Evolutionary conservation across 2,329 filamentous ascomycete species (phyloP).

Genomic region (Fusarium lateritium): DNA sequence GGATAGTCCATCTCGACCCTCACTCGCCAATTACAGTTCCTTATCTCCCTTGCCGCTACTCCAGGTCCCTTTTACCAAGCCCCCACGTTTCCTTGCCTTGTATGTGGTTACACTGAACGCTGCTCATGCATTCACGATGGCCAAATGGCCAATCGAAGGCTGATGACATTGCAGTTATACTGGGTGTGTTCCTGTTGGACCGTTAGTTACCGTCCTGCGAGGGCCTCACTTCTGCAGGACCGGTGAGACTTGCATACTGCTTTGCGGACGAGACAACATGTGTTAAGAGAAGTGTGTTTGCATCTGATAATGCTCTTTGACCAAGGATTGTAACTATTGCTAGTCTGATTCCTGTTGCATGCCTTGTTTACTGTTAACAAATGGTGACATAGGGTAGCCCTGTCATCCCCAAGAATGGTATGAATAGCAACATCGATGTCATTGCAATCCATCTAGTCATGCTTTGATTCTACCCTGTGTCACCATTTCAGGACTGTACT

Average conservation of each 20-base stretch:
- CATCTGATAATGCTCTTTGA: too few species aligned
- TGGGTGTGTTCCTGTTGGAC: conserved; percentile 39
- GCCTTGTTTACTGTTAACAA: too few species aligned
- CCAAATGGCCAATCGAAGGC: conserved; percentile 26
- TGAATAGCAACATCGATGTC: too few species aligned
- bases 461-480: conserved; percentile 3
- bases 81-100: conserved; percentile 28
- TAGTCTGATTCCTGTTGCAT: too few species aligned
- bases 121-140: not conserved
- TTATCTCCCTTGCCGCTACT: conserved; percentile 6
- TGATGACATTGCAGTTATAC: conserved; percentile 23
- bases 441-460: not conserved
- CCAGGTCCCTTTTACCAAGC: conserved; percentile 18
- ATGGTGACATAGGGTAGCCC: too few species aligned
- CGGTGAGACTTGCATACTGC: conserved; percentile 23
- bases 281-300: not conserved
- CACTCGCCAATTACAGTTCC: conserved; percentile 4
- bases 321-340: too few species aligned
- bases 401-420: too few species aligned
- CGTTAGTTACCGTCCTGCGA: conserved; percentile 1
- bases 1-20: conserved; percentile 5
- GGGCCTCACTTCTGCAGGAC: conserved; percentile 29
- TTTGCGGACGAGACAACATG: not conserved
- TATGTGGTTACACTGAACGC: conserved; percentile 32
- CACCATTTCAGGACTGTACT: not conserved